Percentiles rank a stretch among this genome's conserved stretches.
Conservation (phyloP, 1,284 basidiomycete genomes). For the Apiotrichum mycotoxinovorans region DNA sequence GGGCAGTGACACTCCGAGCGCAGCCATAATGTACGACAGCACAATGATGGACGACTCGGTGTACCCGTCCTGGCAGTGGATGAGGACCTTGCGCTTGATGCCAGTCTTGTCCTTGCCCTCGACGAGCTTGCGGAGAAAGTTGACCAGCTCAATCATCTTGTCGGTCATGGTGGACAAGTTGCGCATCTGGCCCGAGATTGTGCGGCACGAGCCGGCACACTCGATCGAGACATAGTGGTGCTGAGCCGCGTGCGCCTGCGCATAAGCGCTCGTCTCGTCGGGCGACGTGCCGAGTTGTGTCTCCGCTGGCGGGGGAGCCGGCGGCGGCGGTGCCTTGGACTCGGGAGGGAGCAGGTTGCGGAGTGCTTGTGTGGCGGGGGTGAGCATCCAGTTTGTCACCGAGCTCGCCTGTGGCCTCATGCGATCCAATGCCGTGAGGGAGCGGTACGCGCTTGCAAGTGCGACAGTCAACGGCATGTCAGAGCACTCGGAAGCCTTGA, state of each 20-base stretch:
- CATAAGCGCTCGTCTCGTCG: conserved; percentile 17
- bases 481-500: conserved; percentile 46
- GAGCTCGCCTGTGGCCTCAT: conserved; percentile 18
- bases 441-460: conserved; percentile 27
- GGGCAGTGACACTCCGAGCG: conserved; percentile 64
- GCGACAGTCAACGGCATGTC: conserved; percentile 41
- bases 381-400: conserved; percentile 30
- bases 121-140: conserved; percentile 41
- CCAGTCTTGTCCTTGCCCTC: conserved; percentile 39
- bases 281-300: conserved; percentile 13
- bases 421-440: conserved; percentile 35
- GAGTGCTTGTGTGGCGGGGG: conserved; percentile 44
- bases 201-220: conserved; percentile 45
- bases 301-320: conserved; percentile 4
- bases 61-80: conserved; percentile 53
- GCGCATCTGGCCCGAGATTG: conserved; percentile 40
- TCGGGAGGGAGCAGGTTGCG: conserved; percentile 42
- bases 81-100: conserved; percentile 40
- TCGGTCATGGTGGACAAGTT: conserved; percentile 42
- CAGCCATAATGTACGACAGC: conserved; percentile 81
- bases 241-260: conserved; percentile 21
- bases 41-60: conserved; percentile 90
- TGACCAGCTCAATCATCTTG: conserved; percentile 44
- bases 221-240: conserved; percentile 43
- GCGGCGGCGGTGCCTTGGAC: background rate